Evolutionary conservation across 208 protist species (phyloP).

Genomic region (Trypanosomatidae sp.): DNA sequence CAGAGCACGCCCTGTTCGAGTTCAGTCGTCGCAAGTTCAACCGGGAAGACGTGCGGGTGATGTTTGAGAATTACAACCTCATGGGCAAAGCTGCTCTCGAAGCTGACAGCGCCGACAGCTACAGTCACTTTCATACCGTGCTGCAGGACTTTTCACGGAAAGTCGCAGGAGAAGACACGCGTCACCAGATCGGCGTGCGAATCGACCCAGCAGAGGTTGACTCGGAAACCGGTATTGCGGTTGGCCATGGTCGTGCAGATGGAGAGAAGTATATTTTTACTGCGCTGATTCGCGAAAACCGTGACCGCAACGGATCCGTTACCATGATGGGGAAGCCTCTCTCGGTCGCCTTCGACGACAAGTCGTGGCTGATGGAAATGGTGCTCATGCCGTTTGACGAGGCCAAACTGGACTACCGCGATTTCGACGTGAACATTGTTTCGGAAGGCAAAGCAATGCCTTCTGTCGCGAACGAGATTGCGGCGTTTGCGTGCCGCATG

Average conservation of each 20-base stretch:
- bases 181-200: constrained; percentile 91
- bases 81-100: constrained; percentile 83
- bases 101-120: constrained; percentile 79
- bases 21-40: constrained; percentile 90
- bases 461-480: constrained; percentile 85
- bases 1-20: constrained; percentile 88
- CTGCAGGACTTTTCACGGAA: constrained; percentile 88
- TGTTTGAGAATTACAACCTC: constrained; percentile 92
- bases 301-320: constrained; percentile 64
- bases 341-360: constrained; percentile 69
- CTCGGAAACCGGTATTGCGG: constrained; percentile 70
- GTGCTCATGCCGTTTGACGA: constrained; percentile 90
- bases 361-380: constrained; percentile 92
- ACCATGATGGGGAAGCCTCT: constrained; percentile 84
- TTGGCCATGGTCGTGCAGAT: constrained; percentile 82
- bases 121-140: constrained; percentile 89
- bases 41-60: constrained; percentile 80
- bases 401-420: constrained; percentile 75
- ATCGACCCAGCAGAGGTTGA: constrained; percentile 87
- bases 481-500: constrained; percentile 81
- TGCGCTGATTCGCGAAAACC: constrained; percentile 80
- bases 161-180: constrained; percentile 84
- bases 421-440: constrained; percentile 88
- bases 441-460: constrained; percentile 85
- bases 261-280: constrained; percentile 87